phyloP scores from a whole-genome alignment of 208 protist species.

The Wallacemonas sp. region DNA sequence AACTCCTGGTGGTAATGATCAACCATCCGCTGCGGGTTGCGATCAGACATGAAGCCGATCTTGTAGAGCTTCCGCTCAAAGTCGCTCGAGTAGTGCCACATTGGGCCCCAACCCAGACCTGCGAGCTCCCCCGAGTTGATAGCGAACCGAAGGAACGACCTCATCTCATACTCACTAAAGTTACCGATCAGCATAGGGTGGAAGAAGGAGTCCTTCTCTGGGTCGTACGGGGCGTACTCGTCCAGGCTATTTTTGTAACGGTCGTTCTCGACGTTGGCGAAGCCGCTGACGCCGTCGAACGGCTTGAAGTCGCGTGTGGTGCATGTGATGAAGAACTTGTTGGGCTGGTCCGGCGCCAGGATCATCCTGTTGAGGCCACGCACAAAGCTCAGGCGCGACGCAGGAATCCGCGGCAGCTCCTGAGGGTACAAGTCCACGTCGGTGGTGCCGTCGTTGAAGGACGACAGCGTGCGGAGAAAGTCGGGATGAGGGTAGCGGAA shows the following conservation, averaged over 20 bases:
- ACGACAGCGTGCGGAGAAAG: slow-evolving; percentile 83
- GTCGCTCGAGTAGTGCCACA: slow-evolving; percentile 90
- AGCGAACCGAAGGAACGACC: slow-evolving; percentile 82
- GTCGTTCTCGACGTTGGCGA: slow-evolving; percentile 83
- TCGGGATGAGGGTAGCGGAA: slow-evolving; percentile 91
- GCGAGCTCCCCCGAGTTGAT: slow-evolving; percentile 91
- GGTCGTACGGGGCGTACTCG: slow-evolving; percentile 89
- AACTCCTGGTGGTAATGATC: slow-evolving; percentile 93
- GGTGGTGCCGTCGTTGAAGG: slow-evolving; percentile 73
- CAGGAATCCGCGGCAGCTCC: slow-evolving; percentile 88
- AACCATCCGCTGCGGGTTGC: slow-evolving; percentile 89
- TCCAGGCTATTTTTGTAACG: slow-evolving; percentile 77
- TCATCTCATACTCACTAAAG: slow-evolving; percentile 92
- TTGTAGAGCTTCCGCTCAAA: slow-evolving; percentile 94
- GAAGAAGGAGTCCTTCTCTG: slow-evolving; percentile 90
- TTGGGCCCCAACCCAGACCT: slow-evolving; percentile 90
- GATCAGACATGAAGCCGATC: slow-evolving; percentile 88
- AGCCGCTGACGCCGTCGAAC: slow-evolving; percentile 88
- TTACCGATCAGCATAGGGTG: slow-evolving; percentile 85
- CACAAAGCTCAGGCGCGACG: slow-evolving; percentile 87
- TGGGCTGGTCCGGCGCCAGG: slow-evolving; percentile 66
- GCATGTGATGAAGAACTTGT: slow-evolving; percentile 92
- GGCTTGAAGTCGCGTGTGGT: slow-evolving; percentile 91
- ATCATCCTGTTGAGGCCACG: slow-evolving; percentile 90
- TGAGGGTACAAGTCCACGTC: slow-evolving; percentile 89